These are phyloP conservation scores for Cryptococcus sp. DNA, from an alignment of 1,284 basidiomycete genomes.

Conservation along the genomic window DNA sequence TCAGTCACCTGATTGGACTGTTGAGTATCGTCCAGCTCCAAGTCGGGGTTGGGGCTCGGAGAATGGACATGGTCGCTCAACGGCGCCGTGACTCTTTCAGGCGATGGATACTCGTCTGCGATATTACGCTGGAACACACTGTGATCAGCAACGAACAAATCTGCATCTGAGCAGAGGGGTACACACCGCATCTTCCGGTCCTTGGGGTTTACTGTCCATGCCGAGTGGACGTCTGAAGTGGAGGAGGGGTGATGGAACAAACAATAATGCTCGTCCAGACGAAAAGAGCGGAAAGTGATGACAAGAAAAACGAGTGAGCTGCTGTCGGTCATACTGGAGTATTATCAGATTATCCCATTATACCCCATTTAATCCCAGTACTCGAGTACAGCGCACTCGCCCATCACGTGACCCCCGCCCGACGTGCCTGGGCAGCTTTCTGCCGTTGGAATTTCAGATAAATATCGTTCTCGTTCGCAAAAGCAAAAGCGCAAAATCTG, in stretches of 20 bases:
- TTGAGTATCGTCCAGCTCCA: not conserved
- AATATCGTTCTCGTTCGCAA: not conserved
- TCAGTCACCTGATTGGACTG: not conserved
- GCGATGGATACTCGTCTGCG: conserved; percentile 39
- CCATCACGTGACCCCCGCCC: too few relatives aligned
- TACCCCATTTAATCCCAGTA: not conserved
- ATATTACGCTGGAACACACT: conserved; percentile 20
- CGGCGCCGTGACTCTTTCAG: conserved; percentile 19
- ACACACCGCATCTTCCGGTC: conserved; percentile 27
- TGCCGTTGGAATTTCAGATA: conserved; percentile 1
- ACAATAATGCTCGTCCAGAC: conserved; percentile 7
- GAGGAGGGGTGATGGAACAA: conserved; percentile 15
- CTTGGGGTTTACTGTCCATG: conserved; percentile 17
- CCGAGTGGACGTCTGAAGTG: conserved; percentile 23
- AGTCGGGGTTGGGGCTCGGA: not conserved
- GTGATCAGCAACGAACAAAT: not conserved
- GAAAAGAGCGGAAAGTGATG: conserved; percentile 16
- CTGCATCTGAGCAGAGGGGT: not conserved
- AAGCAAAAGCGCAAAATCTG: not conserved
- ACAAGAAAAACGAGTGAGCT: conserved; percentile 7
- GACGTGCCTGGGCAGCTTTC: not conserved
- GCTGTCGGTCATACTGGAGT: not conserved
- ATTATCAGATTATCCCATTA: not conserved
- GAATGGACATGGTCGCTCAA: conserved; percentile 8
- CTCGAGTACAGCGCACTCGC: not conserved